A percentile compares a stretch with the other conserved stretches of the same genome.
phyloP scores from a whole-genome alignment of 331 rosid genomes.

The Rhamnella rubrinervis region DNA sequence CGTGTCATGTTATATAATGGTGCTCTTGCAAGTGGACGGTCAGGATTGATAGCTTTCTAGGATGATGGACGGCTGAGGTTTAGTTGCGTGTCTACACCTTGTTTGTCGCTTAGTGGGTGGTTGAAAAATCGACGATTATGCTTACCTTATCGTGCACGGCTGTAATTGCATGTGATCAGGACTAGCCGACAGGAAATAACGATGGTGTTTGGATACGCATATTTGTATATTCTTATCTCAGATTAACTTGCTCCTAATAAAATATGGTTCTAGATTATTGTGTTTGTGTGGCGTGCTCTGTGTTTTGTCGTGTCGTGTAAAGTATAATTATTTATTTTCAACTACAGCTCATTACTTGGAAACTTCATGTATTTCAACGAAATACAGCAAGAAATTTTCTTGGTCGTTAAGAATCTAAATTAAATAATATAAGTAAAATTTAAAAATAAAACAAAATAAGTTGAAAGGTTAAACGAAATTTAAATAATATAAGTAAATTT shows the following conservation, averaged over 20 bases:
- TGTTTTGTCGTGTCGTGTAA: no score
- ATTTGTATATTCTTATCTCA: not conserved
- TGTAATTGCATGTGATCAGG: not conserved
- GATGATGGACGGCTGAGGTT: constrained; percentile 14
- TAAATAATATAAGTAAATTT: no score
- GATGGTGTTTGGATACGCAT: not conserved
- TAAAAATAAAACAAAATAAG: no score
- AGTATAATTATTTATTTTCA: no score
- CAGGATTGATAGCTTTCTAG: constrained; percentile 16
- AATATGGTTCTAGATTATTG: not conserved
- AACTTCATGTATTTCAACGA: no score
- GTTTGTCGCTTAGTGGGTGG: constrained; percentile 19
- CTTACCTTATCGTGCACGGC: constrained; percentile 1
- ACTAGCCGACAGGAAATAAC: not conserved
- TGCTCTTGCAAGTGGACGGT: constrained; percentile 19
- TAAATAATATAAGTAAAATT: no score
- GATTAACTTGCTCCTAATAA: not conserved
- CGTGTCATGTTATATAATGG: constrained; percentile 24
- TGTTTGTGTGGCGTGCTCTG: no score
- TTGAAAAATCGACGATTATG: constrained; percentile 6
- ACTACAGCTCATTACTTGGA: no score
- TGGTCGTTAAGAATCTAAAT: no score
- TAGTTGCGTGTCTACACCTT: not conserved
- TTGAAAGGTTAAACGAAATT: no score
- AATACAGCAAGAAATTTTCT: no score